Base-by-base conservation (phyloP, 768 basidiomycete species). In the Hebeloma cylindrosporum region DNA sequence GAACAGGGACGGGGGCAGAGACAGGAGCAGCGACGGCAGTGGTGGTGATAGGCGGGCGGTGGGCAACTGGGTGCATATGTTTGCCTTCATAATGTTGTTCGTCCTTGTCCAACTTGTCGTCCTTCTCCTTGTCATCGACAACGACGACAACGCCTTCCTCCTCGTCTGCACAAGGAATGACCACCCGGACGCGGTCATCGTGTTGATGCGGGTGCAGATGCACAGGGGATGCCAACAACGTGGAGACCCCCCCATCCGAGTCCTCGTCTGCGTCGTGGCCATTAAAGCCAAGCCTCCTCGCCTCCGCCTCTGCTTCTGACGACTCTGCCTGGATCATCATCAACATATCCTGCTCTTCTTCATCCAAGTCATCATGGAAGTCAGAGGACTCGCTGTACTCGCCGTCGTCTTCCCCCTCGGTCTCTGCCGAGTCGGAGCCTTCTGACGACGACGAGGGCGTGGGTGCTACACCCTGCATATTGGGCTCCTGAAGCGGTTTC, bases 61-160 rank as follows among this genome's bases (percentile, higher is more conserved):
- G 69, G 5, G 65, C 60, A 20, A 77, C 68, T 16, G 77, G 77
- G 57, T 83, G 81, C 81, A 83, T 83, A 58, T 80, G 75, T 42
- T 60, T 60, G 40, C 63, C 62, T 16, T 57, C 59, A 30, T 70
- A 64, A 36, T 57, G 47, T 6, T 60, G 36, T 20, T 57, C 57
- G 43, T 67, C 58, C 26, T 51, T 52, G 43, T 46, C 45, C 18
- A 35, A 44, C 17, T 46, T 39, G 9, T 43, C 42, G 0, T 34
- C 31, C 11, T 44, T 43, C 28, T 47, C 48, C 18, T 42, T 46
- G 17, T 42, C 40, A 31, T 13, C 33, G 9, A 26, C 33, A 16
- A 55, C 33, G 26, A 41, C 43, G 25, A 50, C 32, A 34, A 44
- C 32, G 22, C 40, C 29, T 8, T 43, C 47, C 10, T 51, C 50